Base-by-base conservation (phyloP, 1,139 yeast genomes). In the Suhomyces terraborum region DNA sequence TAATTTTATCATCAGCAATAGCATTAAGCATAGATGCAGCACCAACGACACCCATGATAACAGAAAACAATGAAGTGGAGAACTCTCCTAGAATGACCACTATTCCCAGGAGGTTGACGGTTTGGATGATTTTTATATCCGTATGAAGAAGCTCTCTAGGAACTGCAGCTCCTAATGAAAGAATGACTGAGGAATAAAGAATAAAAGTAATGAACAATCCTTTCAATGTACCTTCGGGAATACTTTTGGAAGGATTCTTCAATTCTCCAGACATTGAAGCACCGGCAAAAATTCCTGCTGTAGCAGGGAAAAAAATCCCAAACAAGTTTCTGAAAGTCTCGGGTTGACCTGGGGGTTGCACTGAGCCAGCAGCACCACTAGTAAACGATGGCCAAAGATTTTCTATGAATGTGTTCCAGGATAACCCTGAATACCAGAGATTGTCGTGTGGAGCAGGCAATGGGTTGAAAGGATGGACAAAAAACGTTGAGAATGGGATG, bases 231-330 rank as follows among this genome's bases (percentile, higher is more conserved):
- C 98, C 98, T 46, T 75, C 73, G 0, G 98, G 98, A 40, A 93
- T 93, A 1, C 95, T 82, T 52, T 77, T 81, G 0, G 96, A 87
- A 0, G 98, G 98, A 43, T 76, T 81, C 45, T 78, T 69, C 47
- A 93, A 71, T 53, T 89, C 96, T n/a, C 98, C 98, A 34, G 96
- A 88, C 98, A 93, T 93, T 12, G 95, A 86, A 1, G 98, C 97
- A n/a, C 98, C 98, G 1, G 98, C 98, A 61, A 91, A 85, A 31
- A 93, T 91, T 45, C 98, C 98, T 2, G 98, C 96, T 0, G 98
- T 91, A 1, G 98, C 96, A 10, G 98, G 98, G 68, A 93, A 93
- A 61, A 93, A 88, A 39, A 93, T 87, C 3, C 98, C 98, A 75
- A 93, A 93, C 51, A 93, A 65, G 58, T 87, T 85, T 43, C 83